Percentiles rank a stretch among this genome's conserved stretches.
phyloP scores from a whole-genome alignment of 345 rosid species.

The Lenwebbia sp. region DNA sequence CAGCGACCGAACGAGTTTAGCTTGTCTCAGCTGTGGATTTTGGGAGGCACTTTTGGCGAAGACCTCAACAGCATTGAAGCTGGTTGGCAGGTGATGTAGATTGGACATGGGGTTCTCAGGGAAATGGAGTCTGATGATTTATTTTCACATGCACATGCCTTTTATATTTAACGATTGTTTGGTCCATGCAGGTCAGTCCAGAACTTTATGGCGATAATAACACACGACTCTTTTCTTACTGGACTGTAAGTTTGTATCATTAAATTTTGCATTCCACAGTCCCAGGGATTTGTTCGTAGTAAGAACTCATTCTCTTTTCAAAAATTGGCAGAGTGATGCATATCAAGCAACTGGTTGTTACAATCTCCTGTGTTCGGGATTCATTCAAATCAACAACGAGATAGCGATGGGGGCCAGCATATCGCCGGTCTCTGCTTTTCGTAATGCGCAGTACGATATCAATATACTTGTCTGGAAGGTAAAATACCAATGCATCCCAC shows the following conservation, averaged over 20 bases:
- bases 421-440: slow-evolving; percentile 31
- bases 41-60: slow-evolving; percentile 45
- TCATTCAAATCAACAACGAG: slow-evolving; percentile 38
- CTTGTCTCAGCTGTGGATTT: slow-evolving; percentile 42
- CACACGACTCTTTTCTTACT: slow-evolving; percentile 44
- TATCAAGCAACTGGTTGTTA: slow-evolving; percentile 52
- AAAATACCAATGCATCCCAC: not conserved
- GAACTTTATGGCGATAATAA: slow-evolving; percentile 52
- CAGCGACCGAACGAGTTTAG: slow-evolving; percentile 40
- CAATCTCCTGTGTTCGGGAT: slow-evolving; percentile 45
- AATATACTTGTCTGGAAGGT: slow-evolving; percentile 51
- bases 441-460: slow-evolving; percentile 37
- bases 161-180: not conserved
- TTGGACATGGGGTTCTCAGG: not conserved
- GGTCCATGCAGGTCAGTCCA: slow-evolving; percentile 31
- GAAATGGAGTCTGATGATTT: not conserved
- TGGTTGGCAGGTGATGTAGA: slow-evolving; percentile 29
- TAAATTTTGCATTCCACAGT: not conserved
- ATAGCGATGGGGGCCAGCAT: slow-evolving; percentile 55
- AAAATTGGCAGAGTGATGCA: slow-evolving; percentile 32
- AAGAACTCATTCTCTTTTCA: not conserved
- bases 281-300: not conserved
- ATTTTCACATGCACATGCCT: not conserved
- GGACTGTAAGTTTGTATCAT: slow-evolving; percentile 30
- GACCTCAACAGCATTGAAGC: slow-evolving; percentile 53